Conservation (phyloP, 1,284 basidiomycete species). For the Fomitopsis pinicola region DNA sequence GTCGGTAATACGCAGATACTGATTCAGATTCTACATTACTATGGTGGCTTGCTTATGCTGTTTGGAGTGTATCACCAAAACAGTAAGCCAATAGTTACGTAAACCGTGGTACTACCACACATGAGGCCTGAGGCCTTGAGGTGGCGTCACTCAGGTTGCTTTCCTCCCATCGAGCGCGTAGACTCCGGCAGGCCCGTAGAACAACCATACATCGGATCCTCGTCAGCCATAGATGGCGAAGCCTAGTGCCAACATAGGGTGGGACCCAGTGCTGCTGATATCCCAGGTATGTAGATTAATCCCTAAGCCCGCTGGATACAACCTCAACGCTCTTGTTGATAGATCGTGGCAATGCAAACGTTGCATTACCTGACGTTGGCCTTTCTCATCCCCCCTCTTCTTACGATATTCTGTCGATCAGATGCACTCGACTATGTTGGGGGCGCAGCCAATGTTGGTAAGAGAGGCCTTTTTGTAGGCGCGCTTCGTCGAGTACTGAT, state of each 20-base stretch:
- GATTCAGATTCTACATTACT: not conserved
- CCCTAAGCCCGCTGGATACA: not conserved
- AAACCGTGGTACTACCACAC: not conserved
- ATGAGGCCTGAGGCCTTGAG: too few relatives aligned
- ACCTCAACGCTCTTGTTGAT: slow-evolving; percentile 4
- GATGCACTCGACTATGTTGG: slow-evolving; percentile 80
- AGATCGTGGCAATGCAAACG: slow-evolving; percentile 92
- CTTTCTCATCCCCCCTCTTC: slow-evolving; percentile 77
- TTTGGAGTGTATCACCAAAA: too few relatives aligned
- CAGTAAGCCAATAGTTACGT: not conserved
- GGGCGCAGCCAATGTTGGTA: slow-evolving; percentile 77
- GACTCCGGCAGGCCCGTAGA: not conserved
- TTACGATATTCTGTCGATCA: slow-evolving; percentile 72
- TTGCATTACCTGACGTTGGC: slow-evolving; percentile 90
- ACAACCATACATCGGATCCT: not conserved
- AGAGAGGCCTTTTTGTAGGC: slow-evolving; percentile 21
- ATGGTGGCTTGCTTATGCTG: not conserved
- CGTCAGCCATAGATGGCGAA: slow-evolving; percentile 7
- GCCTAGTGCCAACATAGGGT: slow-evolving; percentile 33
- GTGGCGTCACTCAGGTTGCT: not conserved
- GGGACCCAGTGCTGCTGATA: slow-evolving; percentile 75
- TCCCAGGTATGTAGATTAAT: slow-evolving; percentile 47
- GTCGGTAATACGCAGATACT: too few relatives aligned
- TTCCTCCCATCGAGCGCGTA: not conserved
- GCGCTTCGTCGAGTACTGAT: not conserved